Evolutionary conservation across 352 stramenopile genomes (phyloP).

Genomic region (Phytophthora fragariae): DNA sequence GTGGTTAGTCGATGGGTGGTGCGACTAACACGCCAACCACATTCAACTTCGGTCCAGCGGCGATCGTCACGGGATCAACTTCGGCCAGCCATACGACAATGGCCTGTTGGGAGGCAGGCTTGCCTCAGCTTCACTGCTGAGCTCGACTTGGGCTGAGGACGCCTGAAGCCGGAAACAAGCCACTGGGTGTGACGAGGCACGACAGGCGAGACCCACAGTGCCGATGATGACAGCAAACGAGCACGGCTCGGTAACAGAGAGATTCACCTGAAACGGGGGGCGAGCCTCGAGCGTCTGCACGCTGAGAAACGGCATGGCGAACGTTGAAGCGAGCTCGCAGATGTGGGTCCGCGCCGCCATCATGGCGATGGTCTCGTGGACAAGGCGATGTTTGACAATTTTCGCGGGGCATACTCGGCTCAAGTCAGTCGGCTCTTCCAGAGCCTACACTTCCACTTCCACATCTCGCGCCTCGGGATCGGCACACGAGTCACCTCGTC

Average conservation of each 20-base stretch:
- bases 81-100: conserved; percentile 14
- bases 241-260: conserved; percentile 10
- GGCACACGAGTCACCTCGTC: conserved; percentile 25
- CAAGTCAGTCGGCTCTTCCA: conserved; percentile 20
- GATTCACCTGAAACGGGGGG: conserved; percentile 15
- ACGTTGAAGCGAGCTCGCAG: conserved; percentile 30
- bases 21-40: conserved; percentile 5
- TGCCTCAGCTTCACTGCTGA: not conserved
- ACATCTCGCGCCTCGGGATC: conserved; percentile 15
- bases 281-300: conserved; percentile 16
- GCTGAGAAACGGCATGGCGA: conserved; percentile 32
- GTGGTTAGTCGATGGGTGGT: not conserved
- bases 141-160: too few species aligned
- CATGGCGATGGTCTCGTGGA: conserved; percentile 27
- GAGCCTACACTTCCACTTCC: conserved; percentile 11
- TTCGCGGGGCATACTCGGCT: conserved; percentile 20
- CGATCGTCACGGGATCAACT: conserved; percentile 20
- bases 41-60: conserved; percentile 32
- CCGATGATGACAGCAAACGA: conserved; percentile 11
- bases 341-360: conserved; percentile 22
- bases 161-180: not conserved
- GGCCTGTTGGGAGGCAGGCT: conserved; percentile 11
- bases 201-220: conserved; percentile 3
- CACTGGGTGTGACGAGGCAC: conserved; percentile 5
- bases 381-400: conserved; percentile 29